These are phyloP conservation scores for Suillus luteus DNA, from an alignment of 768 basidiomycete genomes.

Conservation along the genomic window DNA sequence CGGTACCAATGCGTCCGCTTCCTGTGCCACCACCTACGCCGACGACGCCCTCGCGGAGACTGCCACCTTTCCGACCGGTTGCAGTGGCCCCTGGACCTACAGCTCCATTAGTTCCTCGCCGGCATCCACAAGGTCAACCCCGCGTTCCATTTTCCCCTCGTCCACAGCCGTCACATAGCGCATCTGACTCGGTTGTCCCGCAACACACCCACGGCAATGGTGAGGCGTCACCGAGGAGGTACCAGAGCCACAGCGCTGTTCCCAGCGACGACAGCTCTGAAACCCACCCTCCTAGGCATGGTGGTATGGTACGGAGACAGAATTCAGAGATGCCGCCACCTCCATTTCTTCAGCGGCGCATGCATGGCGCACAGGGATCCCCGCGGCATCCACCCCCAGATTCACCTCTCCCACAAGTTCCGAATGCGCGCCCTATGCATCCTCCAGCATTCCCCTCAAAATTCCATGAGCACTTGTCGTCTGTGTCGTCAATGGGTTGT, in stretches of 20 bases:
- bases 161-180: constrained; percentile 5
- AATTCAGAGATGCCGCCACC: constrained; percentile 21
- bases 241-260: not conserved
- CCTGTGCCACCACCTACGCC: constrained; percentile 10
- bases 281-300: constrained; percentile 13
- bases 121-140: constrained; percentile 17
- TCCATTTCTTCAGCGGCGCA: constrained; percentile 33
- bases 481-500: constrained; percentile 27
- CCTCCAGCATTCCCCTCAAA: constrained; percentile 25
- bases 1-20: constrained; percentile 1
- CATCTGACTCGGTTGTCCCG: constrained; percentile 5
- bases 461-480: constrained; percentile 37
- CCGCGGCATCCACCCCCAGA: constrained; percentile 33
- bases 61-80: constrained; percentile 4
- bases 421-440: constrained; percentile 14
- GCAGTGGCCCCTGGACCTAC: constrained; percentile 19
- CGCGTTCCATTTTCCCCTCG: constrained; percentile 24
- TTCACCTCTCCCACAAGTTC: constrained; percentile 30
- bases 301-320: constrained; percentile 17
- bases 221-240: not conserved
- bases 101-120: constrained; percentile 12
- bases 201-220: constrained; percentile 11
- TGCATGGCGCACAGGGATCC: constrained; percentile 25
- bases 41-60: not conserved
- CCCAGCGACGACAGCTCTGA: constrained; percentile 5